Evolutionary conservation across 2,329 filamentous ascomycete genomes (phyloP).

Genomic region (Ceratocystis colombiana): DNA sequence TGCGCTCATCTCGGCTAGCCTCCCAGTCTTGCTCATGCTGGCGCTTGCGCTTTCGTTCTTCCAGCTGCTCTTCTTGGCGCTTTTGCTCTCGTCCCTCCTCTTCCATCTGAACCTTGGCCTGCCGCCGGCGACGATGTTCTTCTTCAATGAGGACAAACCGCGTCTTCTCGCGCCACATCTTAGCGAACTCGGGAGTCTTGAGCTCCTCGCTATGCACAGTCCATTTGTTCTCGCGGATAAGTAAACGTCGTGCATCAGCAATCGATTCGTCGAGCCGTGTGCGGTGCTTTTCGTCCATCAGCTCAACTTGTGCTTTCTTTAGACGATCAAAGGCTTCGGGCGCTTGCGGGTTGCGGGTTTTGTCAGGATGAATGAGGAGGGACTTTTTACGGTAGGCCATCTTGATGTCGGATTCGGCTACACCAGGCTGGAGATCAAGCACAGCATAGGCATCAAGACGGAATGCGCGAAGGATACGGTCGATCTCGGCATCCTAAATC

Average conservation of each 20-base stretch:
- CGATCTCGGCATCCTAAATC: constrained; percentile 78
- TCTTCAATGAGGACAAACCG: constrained; percentile 86
- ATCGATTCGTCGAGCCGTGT: constrained; percentile 84
- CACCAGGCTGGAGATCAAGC: constrained; percentile 87
- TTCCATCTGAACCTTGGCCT: constrained; percentile 89
- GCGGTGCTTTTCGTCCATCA: constrained; percentile 91
- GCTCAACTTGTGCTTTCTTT: constrained; percentile 82
- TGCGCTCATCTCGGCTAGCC: constrained; percentile 77
- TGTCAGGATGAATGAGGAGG: constrained; percentile 97
- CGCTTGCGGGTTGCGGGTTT: constrained; percentile 80
- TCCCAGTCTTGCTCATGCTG: constrained; percentile 96
- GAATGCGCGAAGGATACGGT: constrained; percentile 86
- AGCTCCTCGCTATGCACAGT: constrained; percentile 80
- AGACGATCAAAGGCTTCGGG: constrained; percentile 94
- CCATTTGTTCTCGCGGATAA: constrained; percentile 91
- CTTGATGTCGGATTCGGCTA: constrained; percentile 94
- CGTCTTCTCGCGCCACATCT: constrained; percentile 82
- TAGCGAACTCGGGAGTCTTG: constrained; percentile 70
- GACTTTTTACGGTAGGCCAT: constrained; percentile 90
- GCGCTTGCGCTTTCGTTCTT: constrained; percentile 70
- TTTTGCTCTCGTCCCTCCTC: constrained; percentile 87
- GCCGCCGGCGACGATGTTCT: constrained; percentile 70
- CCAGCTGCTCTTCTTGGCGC: constrained; percentile 74
- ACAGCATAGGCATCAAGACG: constrained; percentile 74
- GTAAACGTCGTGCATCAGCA: constrained; percentile 84